Percentiles rank a stretch among this genome's conserved stretches.
Conservation (phyloP, 1,284 basidiomycete genomes). For the Xerocomus minutiporus region DNA sequence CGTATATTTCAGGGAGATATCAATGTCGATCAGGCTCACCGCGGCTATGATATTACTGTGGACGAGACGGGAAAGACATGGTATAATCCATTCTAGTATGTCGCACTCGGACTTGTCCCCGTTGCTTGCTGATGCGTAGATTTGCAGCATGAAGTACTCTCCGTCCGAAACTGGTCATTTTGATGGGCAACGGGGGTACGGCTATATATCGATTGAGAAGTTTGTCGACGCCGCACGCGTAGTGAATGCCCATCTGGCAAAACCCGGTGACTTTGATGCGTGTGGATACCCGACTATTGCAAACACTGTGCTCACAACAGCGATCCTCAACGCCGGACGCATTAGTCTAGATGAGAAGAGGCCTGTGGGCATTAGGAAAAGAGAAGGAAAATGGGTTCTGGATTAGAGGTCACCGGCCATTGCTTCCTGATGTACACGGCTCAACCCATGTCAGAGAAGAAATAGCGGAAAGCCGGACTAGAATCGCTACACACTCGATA, state of each 20-base stretch:
- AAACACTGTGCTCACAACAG: slow-evolving; percentile 86
- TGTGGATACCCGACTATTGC: slow-evolving; percentile 84
- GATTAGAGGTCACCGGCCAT: slow-evolving; percentile 39
- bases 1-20: slow-evolving; percentile 68
- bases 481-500: background rate
- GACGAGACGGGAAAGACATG: slow-evolving; percentile 80
- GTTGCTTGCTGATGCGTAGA: slow-evolving; percentile 10
- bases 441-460: background rate
- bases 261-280: slow-evolving; percentile 69
- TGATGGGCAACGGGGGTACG: slow-evolving; percentile 90
- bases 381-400: slow-evolving; percentile 63
- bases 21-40: slow-evolving; percentile 86
- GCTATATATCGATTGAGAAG: slow-evolving; percentile 87
- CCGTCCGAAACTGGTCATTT: slow-evolving; percentile 89
- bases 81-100: slow-evolving; percentile 90
- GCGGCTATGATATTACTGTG: slow-evolving; percentile 83
- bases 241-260: slow-evolving; percentile 68
- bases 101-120: slow-evolving; percentile 11
- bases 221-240: slow-evolving; percentile 78
- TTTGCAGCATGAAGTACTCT: slow-evolving; percentile 82
- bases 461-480: background rate
- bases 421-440: background rate
- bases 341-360: slow-evolving; percentile 86
- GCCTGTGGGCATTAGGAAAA: slow-evolving; percentile 71
- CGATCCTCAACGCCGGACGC: slow-evolving; percentile 86